A percentile compares a stretch with the other conserved stretches of the same genome.
Conservation (phyloP, 2,329 filamentous ascomycete genomes). For the Trichoderma harzianum region DNA sequence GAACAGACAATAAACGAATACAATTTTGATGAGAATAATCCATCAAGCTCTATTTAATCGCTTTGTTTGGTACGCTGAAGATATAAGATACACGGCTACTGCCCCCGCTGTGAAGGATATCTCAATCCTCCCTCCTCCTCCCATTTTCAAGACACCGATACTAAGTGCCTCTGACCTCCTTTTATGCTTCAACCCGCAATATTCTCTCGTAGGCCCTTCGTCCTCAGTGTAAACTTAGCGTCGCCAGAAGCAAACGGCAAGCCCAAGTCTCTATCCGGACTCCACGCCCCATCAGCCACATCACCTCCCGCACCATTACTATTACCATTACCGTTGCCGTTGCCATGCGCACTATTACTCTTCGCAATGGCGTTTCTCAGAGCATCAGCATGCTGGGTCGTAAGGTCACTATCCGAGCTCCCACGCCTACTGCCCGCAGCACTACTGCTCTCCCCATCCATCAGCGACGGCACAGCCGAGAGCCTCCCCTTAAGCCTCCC, state of each 20-base stretch:
- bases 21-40: neutral
- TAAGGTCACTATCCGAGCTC: conserved; percentile 43
- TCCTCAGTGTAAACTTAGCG: conserved; percentile 50
- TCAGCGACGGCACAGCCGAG: conserved; percentile 28
- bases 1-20: neutral
- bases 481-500: conserved; percentile 43
- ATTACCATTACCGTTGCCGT: conserved; percentile 20
- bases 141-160: neutral
- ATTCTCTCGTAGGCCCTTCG: conserved; percentile 55
- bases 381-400: conserved; percentile 40
- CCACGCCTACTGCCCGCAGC: conserved; percentile 40
- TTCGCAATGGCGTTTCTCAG: conserved; percentile 36
- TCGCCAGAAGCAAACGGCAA: conserved; percentile 47
- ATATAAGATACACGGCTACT: neutral
- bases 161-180: neutral
- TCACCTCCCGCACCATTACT: conserved; percentile 18
- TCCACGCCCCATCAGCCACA: neutral
- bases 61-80: neutral
- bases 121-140: neutral
- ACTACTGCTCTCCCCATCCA: conserved; percentile 35
- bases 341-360: conserved; percentile 15
- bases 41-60: neutral
- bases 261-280: conserved; percentile 27
- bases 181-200: conserved; percentile 14
- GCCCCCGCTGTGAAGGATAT: neutral